Evolutionary conservation across 148 eudicot species (phyloP), one percentile per base, ranked within the genome.

Genomic region (Amaranthus hypochondriacus): DNA sequence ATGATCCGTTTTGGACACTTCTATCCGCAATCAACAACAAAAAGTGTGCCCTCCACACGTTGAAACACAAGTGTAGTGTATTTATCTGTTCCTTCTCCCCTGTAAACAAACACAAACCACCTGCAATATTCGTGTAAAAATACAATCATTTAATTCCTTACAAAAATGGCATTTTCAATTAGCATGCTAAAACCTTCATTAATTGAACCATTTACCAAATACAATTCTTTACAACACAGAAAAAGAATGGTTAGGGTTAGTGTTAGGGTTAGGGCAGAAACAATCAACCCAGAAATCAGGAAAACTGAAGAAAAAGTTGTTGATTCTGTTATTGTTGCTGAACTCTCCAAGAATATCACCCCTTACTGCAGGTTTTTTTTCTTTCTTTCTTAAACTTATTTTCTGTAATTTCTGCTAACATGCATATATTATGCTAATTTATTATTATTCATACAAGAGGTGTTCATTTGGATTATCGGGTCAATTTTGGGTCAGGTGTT

Each of bases 301-400:
- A 95, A 94, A 68, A 73, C 75, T 7, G 98, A 95, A 70, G 96
- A 80, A 1, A 92, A 95, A 84, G 98, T 95, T 48, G 96, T 90
- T 2, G 98, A 95, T 79, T 69, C 96, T 18, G 98, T 92, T 61
- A 71, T 88, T 50, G 90, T 88, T 57, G 69, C 96, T 42, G 92
- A 95, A 43, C 96, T 95, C 72, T 73, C 93, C 66, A 95, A 95
- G 82, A 89, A 92, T 57, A 75, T 87, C 74, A 95, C 98, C 51
- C 83, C 98, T 76, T 95, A 95, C 65, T 95, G 98, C 98, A 88
- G 97, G 98, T 94, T 76, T 57, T 0, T n/a, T 63, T 69, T 21
- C 4, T 9, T 51, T 0, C 12, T 63, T 15, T 6, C 6, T 49
- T 48, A 42, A 10, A 14, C 39, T 28, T 28, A 28, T 13, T 54